phyloP scores from a whole-genome alignment of 1,284 basidiomycete species.

The Cryptococcus hybrid region DNA sequence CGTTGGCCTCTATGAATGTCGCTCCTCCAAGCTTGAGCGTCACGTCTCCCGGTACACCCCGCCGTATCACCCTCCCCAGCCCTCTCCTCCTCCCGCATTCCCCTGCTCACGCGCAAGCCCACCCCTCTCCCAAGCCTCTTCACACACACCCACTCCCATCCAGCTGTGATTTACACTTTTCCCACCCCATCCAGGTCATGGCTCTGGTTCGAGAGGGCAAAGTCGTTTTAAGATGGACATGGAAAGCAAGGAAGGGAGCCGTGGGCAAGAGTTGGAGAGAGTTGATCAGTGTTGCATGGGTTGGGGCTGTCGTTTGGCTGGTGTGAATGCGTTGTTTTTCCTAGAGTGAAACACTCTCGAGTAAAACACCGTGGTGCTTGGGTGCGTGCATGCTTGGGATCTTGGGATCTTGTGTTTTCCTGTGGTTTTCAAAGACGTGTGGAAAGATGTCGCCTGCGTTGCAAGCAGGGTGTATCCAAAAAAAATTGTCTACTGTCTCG shows the following conservation, averaged over 20 bases:
- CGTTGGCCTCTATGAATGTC: not conserved
- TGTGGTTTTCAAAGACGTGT: too few species aligned
- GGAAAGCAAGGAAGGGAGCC: constrained; percentile 43
- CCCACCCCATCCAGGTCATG: not conserved
- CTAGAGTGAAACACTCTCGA: constrained; percentile 5
- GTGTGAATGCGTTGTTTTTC: constrained; percentile 45
- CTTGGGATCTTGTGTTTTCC: not conserved
- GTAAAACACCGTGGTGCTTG: not conserved
- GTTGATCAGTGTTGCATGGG: constrained; percentile 34
- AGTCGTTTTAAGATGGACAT: constrained; percentile 31
- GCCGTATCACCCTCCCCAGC: not conserved
- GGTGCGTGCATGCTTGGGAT: not conserved
- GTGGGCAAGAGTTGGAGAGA: constrained; percentile 38
- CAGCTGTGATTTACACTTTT: not conserved
- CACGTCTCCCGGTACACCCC: not conserved
- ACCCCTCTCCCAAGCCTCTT: not conserved
- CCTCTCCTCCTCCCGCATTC: not conserved
- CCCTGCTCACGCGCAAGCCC: not conserved
- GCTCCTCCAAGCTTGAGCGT: not conserved
- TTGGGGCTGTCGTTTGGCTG: constrained; percentile 43
- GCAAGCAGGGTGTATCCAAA: too few species aligned
- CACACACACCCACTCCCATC: not conserved
- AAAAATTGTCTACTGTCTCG: too few species aligned
- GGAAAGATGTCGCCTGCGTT: too few species aligned
- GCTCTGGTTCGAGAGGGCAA: constrained; percentile 18